phyloP scores from a whole-genome alignment of 352 stramenopile species.

The Phytopythium montanum region DNA sequence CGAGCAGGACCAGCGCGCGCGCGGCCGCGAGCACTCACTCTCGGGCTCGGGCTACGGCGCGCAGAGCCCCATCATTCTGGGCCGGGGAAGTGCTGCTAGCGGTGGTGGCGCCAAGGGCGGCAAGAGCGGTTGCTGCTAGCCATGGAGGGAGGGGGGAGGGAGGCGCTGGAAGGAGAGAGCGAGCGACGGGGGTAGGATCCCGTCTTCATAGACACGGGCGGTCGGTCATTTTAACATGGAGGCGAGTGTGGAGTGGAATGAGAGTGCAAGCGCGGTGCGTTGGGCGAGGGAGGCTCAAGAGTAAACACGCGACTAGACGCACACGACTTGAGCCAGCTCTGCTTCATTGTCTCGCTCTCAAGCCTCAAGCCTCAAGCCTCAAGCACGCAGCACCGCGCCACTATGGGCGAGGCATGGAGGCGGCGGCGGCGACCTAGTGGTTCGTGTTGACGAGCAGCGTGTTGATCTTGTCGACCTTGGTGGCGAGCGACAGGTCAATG shows the following conservation, averaged over 20 bases:
- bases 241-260: too few relatives aligned
- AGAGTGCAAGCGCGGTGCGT: too few relatives aligned
- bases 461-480: constrained; percentile 95
- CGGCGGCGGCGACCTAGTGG: constrained; percentile 17
- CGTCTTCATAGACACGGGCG: not conserved
- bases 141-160: not conserved
- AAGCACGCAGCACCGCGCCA: constrained; percentile 1
- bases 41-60: constrained; percentile 22
- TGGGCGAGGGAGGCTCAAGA: not conserved
- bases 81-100: constrained; percentile 16
- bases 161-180: not conserved
- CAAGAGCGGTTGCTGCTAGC: constrained; percentile 36
- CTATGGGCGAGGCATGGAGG: not conserved
- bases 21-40: constrained; percentile 41
- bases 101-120: constrained; percentile 17
- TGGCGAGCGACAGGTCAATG: constrained; percentile 95
- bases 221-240: not conserved
- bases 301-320: constrained; percentile 1
- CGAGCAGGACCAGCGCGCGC: constrained; percentile 50
- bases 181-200: not conserved
- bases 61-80: constrained; percentile 34
- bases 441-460: constrained; percentile 72
- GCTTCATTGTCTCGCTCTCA: constrained; percentile 5
- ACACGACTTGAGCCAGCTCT: constrained; percentile 3
- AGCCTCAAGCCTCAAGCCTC: too few relatives aligned